Conservation (phyloP, 2,329 filamentous ascomycete genomes). For the Parascedosporium putredinis region DNA sequence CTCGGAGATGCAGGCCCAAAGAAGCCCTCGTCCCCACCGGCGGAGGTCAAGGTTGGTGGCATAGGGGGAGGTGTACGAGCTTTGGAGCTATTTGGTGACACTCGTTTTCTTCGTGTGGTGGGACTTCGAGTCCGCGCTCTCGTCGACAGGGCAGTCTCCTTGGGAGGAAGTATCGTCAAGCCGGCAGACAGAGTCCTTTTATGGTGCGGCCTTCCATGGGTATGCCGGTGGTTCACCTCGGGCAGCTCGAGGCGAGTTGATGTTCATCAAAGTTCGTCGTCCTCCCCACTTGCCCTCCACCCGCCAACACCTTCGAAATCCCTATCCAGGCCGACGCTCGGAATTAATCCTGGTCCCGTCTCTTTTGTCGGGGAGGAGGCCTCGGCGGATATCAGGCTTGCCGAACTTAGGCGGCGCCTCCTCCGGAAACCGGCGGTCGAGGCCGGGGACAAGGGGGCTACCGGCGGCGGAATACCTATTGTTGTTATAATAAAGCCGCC, state of each 20-base stretch:
- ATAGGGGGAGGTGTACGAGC: conserved; percentile 30
- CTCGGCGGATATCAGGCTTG: neutral
- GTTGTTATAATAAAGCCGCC: conserved; percentile 15
- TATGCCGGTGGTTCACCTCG: conserved; percentile 25
- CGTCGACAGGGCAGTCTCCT: neutral
- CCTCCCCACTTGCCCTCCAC: conserved; percentile 38
- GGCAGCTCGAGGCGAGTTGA: conserved; percentile 43
- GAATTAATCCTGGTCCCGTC: conserved; percentile 28
- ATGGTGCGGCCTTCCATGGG: conserved; percentile 23
- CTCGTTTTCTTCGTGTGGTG: neutral
- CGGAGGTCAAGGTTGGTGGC: neutral
- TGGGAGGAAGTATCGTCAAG: neutral
- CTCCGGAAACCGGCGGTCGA: conserved; percentile 9
- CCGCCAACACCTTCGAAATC: conserved; percentile 52
- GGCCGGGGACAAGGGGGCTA: neutral
- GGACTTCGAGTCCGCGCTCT: conserved; percentile 1
- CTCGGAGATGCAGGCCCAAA: neutral
- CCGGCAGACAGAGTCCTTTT: conserved; percentile 27
- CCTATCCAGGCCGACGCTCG: conserved; percentile 39
- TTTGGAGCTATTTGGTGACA: conserved; percentile 36
- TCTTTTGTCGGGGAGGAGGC: conserved; percentile 21
- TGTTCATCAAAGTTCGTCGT: conserved; percentile 35
- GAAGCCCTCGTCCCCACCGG: neutral
- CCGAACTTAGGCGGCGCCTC: conserved; percentile 13
- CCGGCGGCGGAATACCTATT: conserved; percentile 12